These are phyloP conservation scores for Ceratocystis huliohia DNA, from an alignment of 2,329 filamentous ascomycete genomes.

Conservation along the genomic window DNA sequence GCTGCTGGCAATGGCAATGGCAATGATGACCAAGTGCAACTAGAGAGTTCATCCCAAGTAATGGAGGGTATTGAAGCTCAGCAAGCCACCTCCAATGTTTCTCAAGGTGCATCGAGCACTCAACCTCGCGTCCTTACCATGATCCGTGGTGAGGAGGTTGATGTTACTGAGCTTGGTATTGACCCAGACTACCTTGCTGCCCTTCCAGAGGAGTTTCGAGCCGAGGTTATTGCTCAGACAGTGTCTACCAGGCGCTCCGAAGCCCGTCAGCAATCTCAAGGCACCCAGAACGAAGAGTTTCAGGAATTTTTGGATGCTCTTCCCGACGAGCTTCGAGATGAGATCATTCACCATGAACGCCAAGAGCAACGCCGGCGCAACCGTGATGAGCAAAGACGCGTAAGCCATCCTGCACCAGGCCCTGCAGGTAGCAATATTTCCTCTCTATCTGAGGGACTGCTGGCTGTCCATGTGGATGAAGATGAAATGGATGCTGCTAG, in stretches of 20 bases:
- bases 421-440: slow-evolving; percentile 20
- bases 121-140: slow-evolving; percentile 56
- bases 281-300: slow-evolving; percentile 72
- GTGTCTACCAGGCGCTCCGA: slow-evolving; percentile 71
- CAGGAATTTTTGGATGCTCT: slow-evolving; percentile 89
- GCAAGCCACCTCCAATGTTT: slow-evolving; percentile 26
- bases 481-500: slow-evolving; percentile 81
- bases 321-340: slow-evolving; percentile 76
- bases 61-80: slow-evolving; percentile 69
- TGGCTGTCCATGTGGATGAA: slow-evolving; percentile 11
- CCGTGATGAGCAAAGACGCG: slow-evolving; percentile 65
- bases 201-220: slow-evolving; percentile 90
- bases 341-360: slow-evolving; percentile 82
- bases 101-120: slow-evolving; percentile 24
- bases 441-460: neutral
- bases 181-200: slow-evolving; percentile 89
- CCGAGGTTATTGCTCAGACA: slow-evolving; percentile 89
- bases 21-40: neutral
- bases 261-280: slow-evolving; percentile 53
- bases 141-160: slow-evolving; percentile 74
- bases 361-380: slow-evolving; percentile 79
- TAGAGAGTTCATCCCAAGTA: slow-evolving; percentile 22
- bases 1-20: neutral
- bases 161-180: slow-evolving; percentile 89
- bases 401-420: slow-evolving; percentile 37